These are phyloP conservation scores for Trichoderma brevicompactum DNA, from an alignment of 2,329 filamentous ascomycete genomes.

Conservation along the genomic window DNA sequence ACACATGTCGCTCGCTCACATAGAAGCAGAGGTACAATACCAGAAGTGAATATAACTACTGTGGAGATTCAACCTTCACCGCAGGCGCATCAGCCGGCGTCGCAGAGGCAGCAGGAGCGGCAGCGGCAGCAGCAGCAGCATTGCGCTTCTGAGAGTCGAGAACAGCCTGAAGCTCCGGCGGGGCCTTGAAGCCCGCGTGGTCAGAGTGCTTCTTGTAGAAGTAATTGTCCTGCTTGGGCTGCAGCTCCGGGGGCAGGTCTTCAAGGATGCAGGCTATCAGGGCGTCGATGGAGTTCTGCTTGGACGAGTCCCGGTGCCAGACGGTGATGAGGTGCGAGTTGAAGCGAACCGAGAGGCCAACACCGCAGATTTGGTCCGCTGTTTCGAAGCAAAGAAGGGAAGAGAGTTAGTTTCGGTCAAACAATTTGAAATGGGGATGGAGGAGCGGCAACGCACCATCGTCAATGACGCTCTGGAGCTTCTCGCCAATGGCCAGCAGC, in stretches of 20 bases:
- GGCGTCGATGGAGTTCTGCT: constrained; percentile 76
- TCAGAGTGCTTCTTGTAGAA: constrained; percentile 91
- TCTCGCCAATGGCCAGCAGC: constrained; percentile 81
- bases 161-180: constrained; percentile 61
- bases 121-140: constrained; percentile 44
- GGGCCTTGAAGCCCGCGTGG: constrained; percentile 78
- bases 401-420: no score
- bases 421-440: background rate
- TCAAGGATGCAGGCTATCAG: constrained; percentile 74
- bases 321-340: constrained; percentile 87
- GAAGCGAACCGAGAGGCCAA: constrained; percentile 85
- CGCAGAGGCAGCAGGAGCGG: constrained; percentile 44
- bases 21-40: background rate
- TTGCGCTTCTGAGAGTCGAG: constrained; percentile 59
- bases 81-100: constrained; percentile 13
- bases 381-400: constrained; percentile 1
- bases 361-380: constrained; percentile 88
- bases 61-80: constrained; percentile 36
- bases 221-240: constrained; percentile 72
- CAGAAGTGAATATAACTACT: constrained; percentile 30
- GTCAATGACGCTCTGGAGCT: constrained; percentile 74
- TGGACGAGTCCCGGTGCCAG: constrained; percentile 88
- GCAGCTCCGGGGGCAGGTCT: constrained; percentile 72
- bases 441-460: constrained; percentile 59
- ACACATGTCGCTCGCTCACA: constrained; percentile 1